phyloP scores from a whole-genome alignment of 2,329 filamentous ascomycete genomes.

The Diaporthe australafricana region DNA sequence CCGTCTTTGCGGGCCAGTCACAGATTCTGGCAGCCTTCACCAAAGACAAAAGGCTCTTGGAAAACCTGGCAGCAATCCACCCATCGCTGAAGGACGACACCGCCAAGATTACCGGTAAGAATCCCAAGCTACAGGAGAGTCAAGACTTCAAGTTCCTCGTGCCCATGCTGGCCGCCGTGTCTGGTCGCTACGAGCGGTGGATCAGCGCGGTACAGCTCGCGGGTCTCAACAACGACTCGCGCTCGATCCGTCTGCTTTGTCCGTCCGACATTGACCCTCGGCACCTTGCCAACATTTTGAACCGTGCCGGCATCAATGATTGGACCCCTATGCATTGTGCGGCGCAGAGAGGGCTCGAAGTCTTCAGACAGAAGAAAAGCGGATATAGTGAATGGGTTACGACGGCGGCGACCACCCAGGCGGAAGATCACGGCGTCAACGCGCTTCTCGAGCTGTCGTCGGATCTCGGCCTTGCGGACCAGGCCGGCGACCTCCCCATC shows the following conservation, averaged over 20 bases:
- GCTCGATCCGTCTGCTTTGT: not conserved
- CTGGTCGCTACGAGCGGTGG: not conserved
- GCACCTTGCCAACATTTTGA: not conserved
- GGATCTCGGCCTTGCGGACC: not conserved
- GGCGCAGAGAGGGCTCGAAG: not conserved
- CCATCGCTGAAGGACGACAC: not conserved
- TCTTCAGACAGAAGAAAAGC: not conserved
- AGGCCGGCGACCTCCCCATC: not conserved
- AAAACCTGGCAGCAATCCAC: not conserved
- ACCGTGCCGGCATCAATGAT: not conserved
- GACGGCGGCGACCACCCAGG: not conserved
- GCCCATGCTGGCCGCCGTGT: not conserved
- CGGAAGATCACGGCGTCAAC: not conserved
- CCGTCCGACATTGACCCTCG: not conserved
- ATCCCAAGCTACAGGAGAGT: not conserved
- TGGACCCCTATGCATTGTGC: not conserved
- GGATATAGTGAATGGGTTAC: not conserved
- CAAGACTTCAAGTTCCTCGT: not conserved
- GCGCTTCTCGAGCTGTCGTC: not conserved
- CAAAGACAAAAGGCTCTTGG: not conserved
- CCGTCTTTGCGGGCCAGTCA: not conserved
- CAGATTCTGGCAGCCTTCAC: not conserved
- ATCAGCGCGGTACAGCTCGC: not conserved
- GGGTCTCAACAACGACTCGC: not conserved
- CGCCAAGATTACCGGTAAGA: not conserved